Conservation (phyloP, 805 yeast genomes). For the Metschnikowia anglica region DNA sequence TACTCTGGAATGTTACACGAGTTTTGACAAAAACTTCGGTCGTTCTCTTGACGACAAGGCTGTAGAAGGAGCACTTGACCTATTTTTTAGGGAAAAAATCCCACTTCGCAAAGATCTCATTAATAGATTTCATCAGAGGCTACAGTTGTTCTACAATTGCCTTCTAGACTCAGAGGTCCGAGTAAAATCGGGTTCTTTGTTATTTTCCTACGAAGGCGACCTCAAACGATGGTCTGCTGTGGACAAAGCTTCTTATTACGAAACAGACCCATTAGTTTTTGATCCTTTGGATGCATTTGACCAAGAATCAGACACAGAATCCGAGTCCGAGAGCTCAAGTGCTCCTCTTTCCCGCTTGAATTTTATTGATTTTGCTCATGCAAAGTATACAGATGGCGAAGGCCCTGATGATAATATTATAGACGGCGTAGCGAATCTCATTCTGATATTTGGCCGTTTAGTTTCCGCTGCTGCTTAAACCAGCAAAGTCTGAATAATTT, state of each 20-base stretch:
- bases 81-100: constrained; percentile 42
- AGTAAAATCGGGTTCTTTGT: constrained; percentile 67
- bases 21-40: constrained; percentile 71
- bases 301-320: constrained; percentile 21
- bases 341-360: constrained; percentile 40
- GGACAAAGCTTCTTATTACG: constrained; percentile 15
- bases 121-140: constrained; percentile 50
- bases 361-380: constrained; percentile 90
- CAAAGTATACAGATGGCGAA: constrained; percentile 57
- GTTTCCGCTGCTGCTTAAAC: constrained; percentile 3
- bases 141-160: constrained; percentile 66
- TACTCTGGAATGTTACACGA: constrained; percentile 44
- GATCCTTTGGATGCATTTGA: constrained; percentile 9
- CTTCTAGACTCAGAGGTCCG: constrained; percentile 61
- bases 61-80: constrained; percentile 45
- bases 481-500: too few relatives aligned
- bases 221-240: constrained; percentile 45
- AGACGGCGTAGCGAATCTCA: constrained; percentile 65
- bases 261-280: constrained; percentile 29
- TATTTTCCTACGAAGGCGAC: constrained; percentile 76
- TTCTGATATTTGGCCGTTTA: constrained; percentile 40
- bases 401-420: constrained; percentile 74
- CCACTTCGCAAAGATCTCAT: constrained; percentile 33
- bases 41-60: constrained; percentile 49
- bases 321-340: not conserved